Percentiles rank a stretch among this genome's conserved stretches.
phyloP scores from a whole-genome alignment of 2,329 filamentous ascomycete genomes.

The Claviceps humidiphila region DNA sequence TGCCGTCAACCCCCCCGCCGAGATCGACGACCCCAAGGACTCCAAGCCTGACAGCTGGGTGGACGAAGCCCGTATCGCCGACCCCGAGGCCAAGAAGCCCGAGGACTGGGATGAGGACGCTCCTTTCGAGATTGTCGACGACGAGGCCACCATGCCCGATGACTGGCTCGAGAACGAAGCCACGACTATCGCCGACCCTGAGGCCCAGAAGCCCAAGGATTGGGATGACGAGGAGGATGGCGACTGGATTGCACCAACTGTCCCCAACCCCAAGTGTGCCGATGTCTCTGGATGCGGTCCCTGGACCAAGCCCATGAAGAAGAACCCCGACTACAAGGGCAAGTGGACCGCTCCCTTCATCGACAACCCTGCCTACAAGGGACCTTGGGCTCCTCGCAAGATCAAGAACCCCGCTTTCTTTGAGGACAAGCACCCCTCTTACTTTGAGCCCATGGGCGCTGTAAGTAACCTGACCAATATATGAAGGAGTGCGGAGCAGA shows the following conservation, averaged over 20 bases:
- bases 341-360: constrained; percentile 90
- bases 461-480: constrained; percentile 42
- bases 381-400: constrained; percentile 85
- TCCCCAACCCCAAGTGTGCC: constrained; percentile 91
- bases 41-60: constrained; percentile 93
- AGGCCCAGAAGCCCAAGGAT: constrained; percentile 94
- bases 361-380: constrained; percentile 98
- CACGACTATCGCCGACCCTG: constrained; percentile 71
- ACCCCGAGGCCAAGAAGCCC: constrained; percentile 89
- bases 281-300: constrained; percentile 87
- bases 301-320: constrained; percentile 84
- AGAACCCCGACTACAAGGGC: constrained; percentile 97
- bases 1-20: constrained; percentile 82
- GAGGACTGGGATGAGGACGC: constrained; percentile 99
- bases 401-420: constrained; percentile 94
- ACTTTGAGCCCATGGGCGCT: constrained; percentile 96
- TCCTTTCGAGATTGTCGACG: constrained; percentile 88
- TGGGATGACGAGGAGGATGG: constrained; percentile 99
- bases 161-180: constrained; percentile 95
- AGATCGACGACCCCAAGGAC: constrained; percentile 92
- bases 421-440: constrained; percentile 91
- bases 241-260: constrained; percentile 83
- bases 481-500: neutral
- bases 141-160: constrained; percentile 79
- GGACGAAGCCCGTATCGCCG: constrained; percentile 78